Base-by-base conservation (phyloP, 1,284 basidiomycete genomes). In the Albatrellus sp. region DNA sequence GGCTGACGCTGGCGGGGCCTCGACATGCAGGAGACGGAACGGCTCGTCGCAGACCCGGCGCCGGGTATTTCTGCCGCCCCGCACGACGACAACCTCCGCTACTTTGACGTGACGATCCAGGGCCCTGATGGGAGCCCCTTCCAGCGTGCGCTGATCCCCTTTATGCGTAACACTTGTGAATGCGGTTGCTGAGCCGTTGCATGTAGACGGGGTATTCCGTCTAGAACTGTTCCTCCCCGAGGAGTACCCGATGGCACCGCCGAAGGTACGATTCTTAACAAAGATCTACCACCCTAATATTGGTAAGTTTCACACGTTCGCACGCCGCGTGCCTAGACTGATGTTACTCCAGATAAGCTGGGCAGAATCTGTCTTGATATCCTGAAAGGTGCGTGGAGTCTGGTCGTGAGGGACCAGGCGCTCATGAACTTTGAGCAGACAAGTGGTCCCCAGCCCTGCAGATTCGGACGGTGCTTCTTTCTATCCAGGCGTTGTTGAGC, bases 271-370 rank as follows among this genome's bases (percentile, higher is more conserved):
- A 52, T 99, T 98, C 72, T 69, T 98, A 54, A 98, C 94, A 50
- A 96, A 96, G 82, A 96, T 98, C 71, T 98, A 99, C 71, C 96
- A 99, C 66, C 96, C 96, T 32, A 99, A 99, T 66, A 99, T 99
- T 65, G 93, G 92, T 94, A 58, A 57, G 74, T 59, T 39, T 10
- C 20, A 40, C 31, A 14, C 24, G 10, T 36, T 40, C 17, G 16
- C 41, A 45, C 42, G 37, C 39, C 24, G 30, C 19, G 9, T 24
- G 39, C 13, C 13, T n/a, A 30, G 12, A n/a, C 31, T 43, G 36
- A 46, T 43, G 38, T 31, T 37, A 40, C 31, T 50, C 16, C 56
- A 96, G 93, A 98, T 67, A 98, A 98, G 66, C 85, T 98, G 36
- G 94, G 94, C 24, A 78, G 94, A 19, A 98, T 98, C 66, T 98